A percentile compares a stretch with the other conserved stretches of the same genome.
These are phyloP conservation scores for Astrothelium subdiscretum DNA, from an alignment of 495 filamentous ascomycete genomes.

Conservation along the genomic window DNA sequence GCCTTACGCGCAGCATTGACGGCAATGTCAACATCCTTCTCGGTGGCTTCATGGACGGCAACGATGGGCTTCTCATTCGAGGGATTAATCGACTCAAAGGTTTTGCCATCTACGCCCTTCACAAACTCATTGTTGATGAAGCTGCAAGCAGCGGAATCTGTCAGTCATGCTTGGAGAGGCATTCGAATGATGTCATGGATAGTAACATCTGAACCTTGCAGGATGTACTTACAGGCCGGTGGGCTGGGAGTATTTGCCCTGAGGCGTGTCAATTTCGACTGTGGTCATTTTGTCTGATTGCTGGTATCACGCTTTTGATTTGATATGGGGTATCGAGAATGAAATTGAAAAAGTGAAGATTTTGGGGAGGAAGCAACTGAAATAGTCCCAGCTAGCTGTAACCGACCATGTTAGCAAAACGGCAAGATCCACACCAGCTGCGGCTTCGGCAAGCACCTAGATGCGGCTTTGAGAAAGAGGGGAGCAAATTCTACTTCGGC, in stretches of 20 bases:
- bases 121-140: slow-evolving; percentile 99
- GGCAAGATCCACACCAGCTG: neutral
- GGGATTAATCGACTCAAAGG: slow-evolving; percentile 64
- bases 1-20: slow-evolving; percentile 83
- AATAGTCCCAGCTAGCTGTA: neutral
- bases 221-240: slow-evolving; percentile 70
- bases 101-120: slow-evolving; percentile 68
- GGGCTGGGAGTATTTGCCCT: slow-evolving; percentile 71
- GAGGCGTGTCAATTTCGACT: slow-evolving; percentile 52
- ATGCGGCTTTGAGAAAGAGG: neutral
- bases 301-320: neutral
- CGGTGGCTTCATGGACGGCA: slow-evolving; percentile 79
- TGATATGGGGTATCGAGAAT: neutral
- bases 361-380: neutral
- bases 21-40: slow-evolving; percentile 77
- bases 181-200: neutral
- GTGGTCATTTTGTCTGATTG: slow-evolving; percentile 23
- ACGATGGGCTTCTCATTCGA: slow-evolving; percentile 56
- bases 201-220: neutral
- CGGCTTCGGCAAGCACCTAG: no score
- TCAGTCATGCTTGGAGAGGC: slow-evolving; percentile 2
- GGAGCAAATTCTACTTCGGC: neutral
- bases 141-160: slow-evolving; percentile 31
- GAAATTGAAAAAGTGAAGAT: neutral
- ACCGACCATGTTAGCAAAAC: no score